Evolutionary conservation across 768 basidiomycete species (phyloP).

Genomic region (Russula abietina): DNA sequence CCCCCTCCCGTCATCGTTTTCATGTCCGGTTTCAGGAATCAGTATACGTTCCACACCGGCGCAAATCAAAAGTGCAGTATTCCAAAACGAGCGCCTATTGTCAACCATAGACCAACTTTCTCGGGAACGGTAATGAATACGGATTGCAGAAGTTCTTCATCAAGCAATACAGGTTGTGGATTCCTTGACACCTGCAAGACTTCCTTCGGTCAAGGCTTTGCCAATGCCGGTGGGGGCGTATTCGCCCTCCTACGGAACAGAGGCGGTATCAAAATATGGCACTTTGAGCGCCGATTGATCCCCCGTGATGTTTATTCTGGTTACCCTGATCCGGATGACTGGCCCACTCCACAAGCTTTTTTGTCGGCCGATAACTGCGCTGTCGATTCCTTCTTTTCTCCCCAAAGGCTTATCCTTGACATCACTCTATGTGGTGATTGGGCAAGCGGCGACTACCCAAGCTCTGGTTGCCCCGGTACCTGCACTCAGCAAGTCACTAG

Average conservation of each 20-base stretch:
- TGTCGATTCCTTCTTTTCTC: not conserved
- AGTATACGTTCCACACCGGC: slow-evolving; percentile 12
- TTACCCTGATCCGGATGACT: slow-evolving; percentile 1
- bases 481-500: not conserved
- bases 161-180: slow-evolving; percentile 2
- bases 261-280: slow-evolving; percentile 13
- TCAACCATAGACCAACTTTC: not conserved
- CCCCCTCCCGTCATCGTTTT: not conserved
- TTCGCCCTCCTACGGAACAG: not conserved
- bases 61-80: not conserved
- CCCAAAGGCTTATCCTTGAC: slow-evolving; percentile 13
- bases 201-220: not conserved
- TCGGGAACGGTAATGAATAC: not conserved
- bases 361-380: slow-evolving; percentile 7
- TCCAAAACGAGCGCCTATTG: not conserved
- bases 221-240: not conserved
- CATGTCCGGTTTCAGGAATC: slow-evolving; percentile 1
- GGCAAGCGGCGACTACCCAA: slow-evolving; percentile 5
- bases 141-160: not conserved
- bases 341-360: slow-evolving; percentile 7
- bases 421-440: slow-evolving; percentile 10
- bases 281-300: slow-evolving; percentile 11
- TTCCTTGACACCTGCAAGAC: not conserved
- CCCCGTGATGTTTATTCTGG: slow-evolving; percentile 6
- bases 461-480: slow-evolving; percentile 5